Base-by-base conservation (phyloP, 495 filamentous ascomycete species). In the Hypomontagnella submonticulosa region DNA sequence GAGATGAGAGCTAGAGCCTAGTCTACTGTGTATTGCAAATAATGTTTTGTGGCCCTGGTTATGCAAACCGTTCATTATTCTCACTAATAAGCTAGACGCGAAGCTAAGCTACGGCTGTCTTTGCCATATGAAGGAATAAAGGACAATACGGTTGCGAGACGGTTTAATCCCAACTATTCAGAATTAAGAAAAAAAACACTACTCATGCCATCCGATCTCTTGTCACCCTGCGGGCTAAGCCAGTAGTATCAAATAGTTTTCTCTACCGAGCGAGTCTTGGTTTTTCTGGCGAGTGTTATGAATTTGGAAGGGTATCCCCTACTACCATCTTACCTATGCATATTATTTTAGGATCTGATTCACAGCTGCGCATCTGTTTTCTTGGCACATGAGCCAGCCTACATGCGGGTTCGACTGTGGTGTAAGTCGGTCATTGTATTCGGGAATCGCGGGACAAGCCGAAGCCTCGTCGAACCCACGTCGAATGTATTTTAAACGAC, bases 291-390 rank as follows among this genome's bases (percentile, higher is more conserved):
- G 19, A 49, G n/a, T 48, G 51, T 48, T n/a, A 32, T 20, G 18
- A 59, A 47, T 34, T 54, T 61, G 64, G 64, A 62, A 62, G 64
- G 64, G 54, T 55, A 58, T 47, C 55, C 53, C 65, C 59, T 67
- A 61, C 57, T 62, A 63, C 48, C 52, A 62, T 53, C 58, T 63
- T 49, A 67, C 53, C 41, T 67, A 44, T 68, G 59, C 60, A 69
- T 63, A 69, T 69, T 63, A 69, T 63, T 63, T 69, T 69, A 63
- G 60, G 66, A 69, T 69, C 66, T 69, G 66, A 69, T 59, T 69
- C 60, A 63, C 49, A 61, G 66, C 55, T 63, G 66, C 55, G 43
- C 66, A 69, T 63, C 66, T 69, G 15, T 63, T 56, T 50, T 69
- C 66, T 69, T 69, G 66, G 66, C 66, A 69, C 66, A 69, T 69